Evolutionary conservation across 257 asterid genomes (phyloP).

Genomic region (Solanum gandarillasii): DNA sequence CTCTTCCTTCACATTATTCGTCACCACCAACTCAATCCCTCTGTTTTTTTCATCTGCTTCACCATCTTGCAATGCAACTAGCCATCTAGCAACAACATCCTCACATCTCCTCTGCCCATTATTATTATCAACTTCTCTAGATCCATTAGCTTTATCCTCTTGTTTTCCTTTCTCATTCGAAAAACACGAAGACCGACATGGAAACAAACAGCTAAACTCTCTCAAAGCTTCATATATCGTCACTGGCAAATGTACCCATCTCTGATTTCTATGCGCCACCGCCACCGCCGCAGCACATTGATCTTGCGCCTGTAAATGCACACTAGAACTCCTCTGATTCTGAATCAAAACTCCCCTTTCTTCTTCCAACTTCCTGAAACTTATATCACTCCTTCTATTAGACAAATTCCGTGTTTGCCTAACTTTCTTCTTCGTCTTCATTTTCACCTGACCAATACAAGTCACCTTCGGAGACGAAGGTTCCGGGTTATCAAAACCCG

Average conservation of each 20-base stretch:
- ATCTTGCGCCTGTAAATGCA: constrained; percentile 29
- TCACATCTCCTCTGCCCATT: constrained; percentile 33
- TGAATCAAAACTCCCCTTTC: not conserved
- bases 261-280: constrained; percentile 50
- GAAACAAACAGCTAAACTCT: constrained; percentile 71
- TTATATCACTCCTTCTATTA: constrained; percentile 36
- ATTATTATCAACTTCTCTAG: not conserved
- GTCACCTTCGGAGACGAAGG: constrained; percentile 97
- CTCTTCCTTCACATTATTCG: constrained; percentile 22
- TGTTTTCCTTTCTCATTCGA: constrained; percentile 28
- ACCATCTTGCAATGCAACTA: constrained; percentile 60
- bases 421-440: constrained; percentile 71
- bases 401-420: constrained; percentile 61
- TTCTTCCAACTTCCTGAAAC: constrained; percentile 44
- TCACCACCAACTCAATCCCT: constrained; percentile 77
- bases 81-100: constrained; percentile 66
- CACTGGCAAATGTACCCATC: constrained; percentile 83
- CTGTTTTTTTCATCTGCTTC: constrained; percentile 42
- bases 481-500: constrained; percentile 72
- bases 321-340: constrained; percentile 22
- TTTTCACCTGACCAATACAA: constrained; percentile 91
- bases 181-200: constrained; percentile 60
- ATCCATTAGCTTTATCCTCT: constrained; percentile 14
- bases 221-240: constrained; percentile 80
- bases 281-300: constrained; percentile 31